A percentile compares a stretch with the other conserved stretches of the same genome.
Evolutionary conservation across 2,329 filamentous ascomycete genomes (phyloP).

Genomic region (Fusarium sp.): DNA sequence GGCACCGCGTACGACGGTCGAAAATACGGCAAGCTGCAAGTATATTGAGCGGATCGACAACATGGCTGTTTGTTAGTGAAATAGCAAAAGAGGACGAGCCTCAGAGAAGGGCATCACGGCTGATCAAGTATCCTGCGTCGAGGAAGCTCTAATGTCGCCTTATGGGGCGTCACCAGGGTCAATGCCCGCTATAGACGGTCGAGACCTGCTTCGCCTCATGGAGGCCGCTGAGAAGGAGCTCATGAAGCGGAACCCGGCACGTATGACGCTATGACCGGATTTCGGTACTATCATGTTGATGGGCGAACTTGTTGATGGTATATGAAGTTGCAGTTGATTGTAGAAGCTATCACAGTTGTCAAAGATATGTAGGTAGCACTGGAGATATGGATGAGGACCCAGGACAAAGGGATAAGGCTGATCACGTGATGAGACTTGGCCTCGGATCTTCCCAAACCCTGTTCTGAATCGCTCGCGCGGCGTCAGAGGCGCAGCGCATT

Average conservation of each 20-base stretch:
- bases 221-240: conserved; percentile 22
- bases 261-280: not conserved
- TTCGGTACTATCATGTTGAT: not conserved
- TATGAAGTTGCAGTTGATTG: not conserved
- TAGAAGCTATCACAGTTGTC: not conserved
- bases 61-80: conserved; percentile 11
- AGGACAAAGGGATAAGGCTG: not conserved
- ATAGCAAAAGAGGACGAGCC: not conserved
- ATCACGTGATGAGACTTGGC: conserved; percentile 26
- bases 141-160: conserved; percentile 1
- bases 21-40: conserved; percentile 18
- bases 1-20: not conserved
- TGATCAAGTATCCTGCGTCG: not conserved
- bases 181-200: conserved; percentile 19
- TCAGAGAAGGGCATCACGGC: not conserved
- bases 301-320: not conserved
- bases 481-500: conserved; percentile 28
- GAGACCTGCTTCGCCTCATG: conserved; percentile 37
- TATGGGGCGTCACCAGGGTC: conserved; percentile 3
- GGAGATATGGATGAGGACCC: not conserved
- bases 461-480: not conserved
- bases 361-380: too few species aligned
- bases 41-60: conserved; percentile 4
- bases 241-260: not conserved
- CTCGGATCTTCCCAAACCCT: not conserved